phyloP scores from a whole-genome alignment of 1,139 yeast genomes.

The Yarrowia galli region DNA sequence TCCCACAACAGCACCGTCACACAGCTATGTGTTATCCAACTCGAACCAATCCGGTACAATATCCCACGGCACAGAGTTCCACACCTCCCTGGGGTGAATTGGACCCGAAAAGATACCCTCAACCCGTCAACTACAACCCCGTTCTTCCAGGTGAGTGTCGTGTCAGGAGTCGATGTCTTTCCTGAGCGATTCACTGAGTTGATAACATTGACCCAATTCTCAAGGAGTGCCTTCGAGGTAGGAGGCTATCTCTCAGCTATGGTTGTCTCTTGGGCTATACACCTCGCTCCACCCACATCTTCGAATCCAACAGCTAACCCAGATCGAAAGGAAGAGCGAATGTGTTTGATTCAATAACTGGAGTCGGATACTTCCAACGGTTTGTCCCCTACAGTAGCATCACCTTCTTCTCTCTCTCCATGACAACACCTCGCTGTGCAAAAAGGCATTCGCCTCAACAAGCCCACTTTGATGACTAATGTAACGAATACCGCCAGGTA shows the following conservation, averaged over 20 bases:
- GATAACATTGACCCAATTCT: not conserved
- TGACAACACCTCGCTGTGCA: not conserved
- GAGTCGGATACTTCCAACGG: not conserved
- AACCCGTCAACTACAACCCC: constrained; percentile 1
- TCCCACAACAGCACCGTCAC: not conserved
- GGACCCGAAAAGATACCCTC: not conserved
- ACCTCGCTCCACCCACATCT: not conserved
- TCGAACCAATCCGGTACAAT: too few species aligned
- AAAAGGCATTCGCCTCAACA: not conserved
- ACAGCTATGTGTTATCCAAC: too few species aligned
- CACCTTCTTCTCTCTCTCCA: not conserved
- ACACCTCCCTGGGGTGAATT: too few species aligned
- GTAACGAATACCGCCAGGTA: not conserved
- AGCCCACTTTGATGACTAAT: not conserved
- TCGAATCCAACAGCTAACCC: not conserved
- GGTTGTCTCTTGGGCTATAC: too few species aligned
- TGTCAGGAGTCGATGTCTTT: too few species aligned
- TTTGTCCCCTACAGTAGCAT: not conserved
- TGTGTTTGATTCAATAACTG: not conserved
- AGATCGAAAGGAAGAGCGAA: not conserved
- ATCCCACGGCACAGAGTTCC: too few species aligned
- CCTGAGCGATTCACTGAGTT: too few species aligned
- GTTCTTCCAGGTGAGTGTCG: not conserved
- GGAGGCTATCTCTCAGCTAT: too few species aligned
- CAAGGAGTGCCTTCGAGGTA: too few species aligned